These are phyloP conservation scores for Royoungia palumana DNA, from an alignment of 768 basidiomycete species.

Conservation along the genomic window DNA sequence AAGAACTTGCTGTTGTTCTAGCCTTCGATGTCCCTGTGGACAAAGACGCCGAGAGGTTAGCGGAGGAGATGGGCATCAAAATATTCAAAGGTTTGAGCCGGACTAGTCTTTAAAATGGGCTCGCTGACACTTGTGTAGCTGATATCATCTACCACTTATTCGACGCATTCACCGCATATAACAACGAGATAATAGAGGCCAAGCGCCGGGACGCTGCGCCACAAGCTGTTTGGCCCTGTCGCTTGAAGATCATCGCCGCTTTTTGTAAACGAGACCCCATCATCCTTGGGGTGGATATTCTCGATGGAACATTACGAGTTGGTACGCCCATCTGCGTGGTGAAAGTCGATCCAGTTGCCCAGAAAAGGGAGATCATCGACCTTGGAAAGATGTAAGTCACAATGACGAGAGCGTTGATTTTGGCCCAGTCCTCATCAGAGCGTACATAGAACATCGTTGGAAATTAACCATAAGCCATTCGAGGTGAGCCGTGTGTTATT, in stretches of 20 bases:
- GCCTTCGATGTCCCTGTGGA: conserved; percentile 96
- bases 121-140: conserved; percentile 46
- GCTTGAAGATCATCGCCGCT: conserved; percentile 87
- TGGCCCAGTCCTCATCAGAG: conserved; percentile 2
- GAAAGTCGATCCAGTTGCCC: conserved; percentile 80
- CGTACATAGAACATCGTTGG: conserved; percentile 75
- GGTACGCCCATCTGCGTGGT: conserved; percentile 97
- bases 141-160: conserved; percentile 99
- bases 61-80: conserved; percentile 91
- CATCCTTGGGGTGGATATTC: conserved; percentile 93
- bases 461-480: conserved; percentile 91
- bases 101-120: not conserved
- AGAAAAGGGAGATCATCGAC: conserved; percentile 87
- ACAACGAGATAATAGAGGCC: conserved; percentile 87
- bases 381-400: conserved; percentile 87
- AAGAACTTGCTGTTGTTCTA: conserved; percentile 91
- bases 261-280: conserved; percentile 98
- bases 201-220: conserved; percentile 89
- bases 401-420: not conserved
- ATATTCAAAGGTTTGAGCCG: conserved; percentile 83
- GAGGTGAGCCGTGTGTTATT: conserved; percentile 50
- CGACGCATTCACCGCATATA: conserved; percentile 94
- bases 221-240: conserved; percentile 95
- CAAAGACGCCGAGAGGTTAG: conserved; percentile 86
- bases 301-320: conserved; percentile 85